Evolutionary conservation across 23 red algal species (phyloP).

Genomic region (Cyanidioschyzon merolae): DNA sequence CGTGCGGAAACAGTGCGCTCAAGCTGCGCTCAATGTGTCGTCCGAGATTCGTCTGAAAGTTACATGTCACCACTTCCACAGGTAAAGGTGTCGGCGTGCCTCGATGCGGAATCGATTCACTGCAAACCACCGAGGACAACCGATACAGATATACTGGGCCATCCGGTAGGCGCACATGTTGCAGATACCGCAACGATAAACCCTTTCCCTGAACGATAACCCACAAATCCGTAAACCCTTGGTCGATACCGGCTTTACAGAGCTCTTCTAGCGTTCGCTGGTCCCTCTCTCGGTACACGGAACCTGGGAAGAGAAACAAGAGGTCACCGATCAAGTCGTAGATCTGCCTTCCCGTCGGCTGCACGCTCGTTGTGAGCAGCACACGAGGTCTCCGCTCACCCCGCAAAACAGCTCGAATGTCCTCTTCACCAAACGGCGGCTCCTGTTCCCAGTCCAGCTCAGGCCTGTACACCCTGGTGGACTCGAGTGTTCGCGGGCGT

Average conservation of each 20-base stretch:
- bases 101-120: conserved; percentile 32
- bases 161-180: conserved; percentile 44
- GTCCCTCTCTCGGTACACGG: conserved; percentile 51
- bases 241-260: neutral
- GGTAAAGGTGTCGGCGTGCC: conserved; percentile 32
- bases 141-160: conserved; percentile 73
- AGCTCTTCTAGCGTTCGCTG: conserved; percentile 28
- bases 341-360: conserved; percentile 11
- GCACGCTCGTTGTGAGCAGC: conserved; percentile 51
- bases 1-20: conserved; percentile 56
- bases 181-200: conserved; percentile 25
- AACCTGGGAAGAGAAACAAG: conserved; percentile 41
- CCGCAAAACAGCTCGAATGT: conserved; percentile 48
- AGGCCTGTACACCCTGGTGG: neutral
- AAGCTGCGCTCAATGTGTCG: conserved; percentile 57
- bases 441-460: neutral
- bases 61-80: conserved; percentile 66
- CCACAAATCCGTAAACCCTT: conserved; percentile 50
- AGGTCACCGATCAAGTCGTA: conserved; percentile 58
- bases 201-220: conserved; percentile 39
- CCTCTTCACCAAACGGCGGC: conserved; percentile 23
- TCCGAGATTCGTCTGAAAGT: conserved; percentile 72
- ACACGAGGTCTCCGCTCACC: conserved; percentile 40
- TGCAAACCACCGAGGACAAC: conserved; percentile 40
- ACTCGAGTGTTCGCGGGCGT: neutral